A percentile compares a stretch with the other conserved stretches of the same genome.
Evolutionary conservation across 352 stramenopile species (phyloP).

Genomic region (Blastocystis sp.): DNA sequence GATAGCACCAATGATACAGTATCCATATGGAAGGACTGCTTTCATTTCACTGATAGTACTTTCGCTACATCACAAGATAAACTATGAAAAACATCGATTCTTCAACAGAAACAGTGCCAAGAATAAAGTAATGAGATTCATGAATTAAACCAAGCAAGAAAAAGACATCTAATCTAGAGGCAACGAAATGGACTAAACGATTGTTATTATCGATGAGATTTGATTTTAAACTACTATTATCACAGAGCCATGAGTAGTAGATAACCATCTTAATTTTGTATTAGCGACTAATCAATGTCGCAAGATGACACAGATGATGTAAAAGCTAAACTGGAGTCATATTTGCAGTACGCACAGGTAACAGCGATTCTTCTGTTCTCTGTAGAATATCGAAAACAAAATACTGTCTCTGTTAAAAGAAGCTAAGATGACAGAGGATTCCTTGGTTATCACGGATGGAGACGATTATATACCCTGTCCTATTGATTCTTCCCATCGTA

Average conservation of each 20-base stretch:
- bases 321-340: neutral
- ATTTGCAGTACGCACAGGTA: conserved; percentile 20
- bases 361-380: neutral
- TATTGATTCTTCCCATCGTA: conserved; percentile 17
- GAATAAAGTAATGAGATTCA: neutral
- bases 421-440: conserved; percentile 1
- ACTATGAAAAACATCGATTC: neutral
- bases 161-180: neutral
- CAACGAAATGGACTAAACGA: neutral
- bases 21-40: neutral
- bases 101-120: neutral
- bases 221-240: neutral
- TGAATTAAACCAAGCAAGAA: neutral
- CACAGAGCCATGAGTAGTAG: neutral
- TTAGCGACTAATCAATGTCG: neutral
- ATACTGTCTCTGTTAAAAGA: neutral
- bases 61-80: neutral
- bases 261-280: conserved; percentile 1
- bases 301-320: neutral
- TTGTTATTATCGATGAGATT: neutral
- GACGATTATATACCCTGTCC: conserved; percentile 43
- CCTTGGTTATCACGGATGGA: neutral
- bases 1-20: neutral
- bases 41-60: neutral
- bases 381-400: neutral